Conservation (phyloP, 176 grass and related monocot genomes). For the Rhynchospora pubera region DNA sequence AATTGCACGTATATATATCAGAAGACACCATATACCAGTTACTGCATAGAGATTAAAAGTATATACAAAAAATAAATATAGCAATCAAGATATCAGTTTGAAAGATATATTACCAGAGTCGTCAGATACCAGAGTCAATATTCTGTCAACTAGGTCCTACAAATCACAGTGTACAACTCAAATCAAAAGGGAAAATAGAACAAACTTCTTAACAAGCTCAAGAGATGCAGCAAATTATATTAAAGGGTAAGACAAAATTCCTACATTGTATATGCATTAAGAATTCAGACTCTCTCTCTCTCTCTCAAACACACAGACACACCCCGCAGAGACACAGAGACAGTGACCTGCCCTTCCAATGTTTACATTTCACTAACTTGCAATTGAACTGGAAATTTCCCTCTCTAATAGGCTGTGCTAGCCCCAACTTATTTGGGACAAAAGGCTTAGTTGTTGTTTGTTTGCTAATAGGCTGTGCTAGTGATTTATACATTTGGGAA, state of each 20-base stretch:
- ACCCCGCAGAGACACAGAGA: too few relatives aligned
- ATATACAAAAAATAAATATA: neutral
- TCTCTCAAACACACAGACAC: neutral
- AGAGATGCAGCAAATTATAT: neutral
- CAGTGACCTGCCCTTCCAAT: neutral
- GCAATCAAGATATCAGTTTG: neutral
- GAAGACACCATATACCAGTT: neutral
- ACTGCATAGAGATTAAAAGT: neutral
- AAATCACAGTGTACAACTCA: conserved; percentile 15
- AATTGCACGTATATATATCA: conserved; percentile 19
- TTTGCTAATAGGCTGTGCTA: neutral
- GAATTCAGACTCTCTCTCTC: neutral
- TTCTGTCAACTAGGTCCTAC: conserved; percentile 85
- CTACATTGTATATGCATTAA: neutral
- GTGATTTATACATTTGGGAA: neutral
- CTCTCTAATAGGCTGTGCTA: neutral
- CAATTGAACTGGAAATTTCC: neutral
- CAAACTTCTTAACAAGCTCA: neutral
- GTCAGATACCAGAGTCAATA: conserved; percentile 61
- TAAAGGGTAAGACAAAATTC: neutral
- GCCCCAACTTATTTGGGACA: too few relatives aligned
- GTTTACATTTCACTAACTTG: neutral
- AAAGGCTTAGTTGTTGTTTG: too few relatives aligned
- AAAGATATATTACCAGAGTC: conserved; percentile 56
- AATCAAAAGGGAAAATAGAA: neutral